phyloP scores from a whole-genome alignment of 176 grass and related monocot species.

The Urochloa ruziziensis region DNA sequence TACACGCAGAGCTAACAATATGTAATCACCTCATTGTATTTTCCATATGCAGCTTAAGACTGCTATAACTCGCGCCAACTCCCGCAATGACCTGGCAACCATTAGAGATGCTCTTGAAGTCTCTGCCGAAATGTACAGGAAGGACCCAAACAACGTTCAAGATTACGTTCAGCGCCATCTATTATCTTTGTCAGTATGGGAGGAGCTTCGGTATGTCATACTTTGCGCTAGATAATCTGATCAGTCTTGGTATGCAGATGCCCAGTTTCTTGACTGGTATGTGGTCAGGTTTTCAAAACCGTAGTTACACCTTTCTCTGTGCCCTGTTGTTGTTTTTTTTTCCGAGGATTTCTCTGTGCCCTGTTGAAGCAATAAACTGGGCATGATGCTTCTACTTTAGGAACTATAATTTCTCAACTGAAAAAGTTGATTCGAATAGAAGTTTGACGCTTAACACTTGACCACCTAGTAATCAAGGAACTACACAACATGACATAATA shows the following conservation, averaged over 20 bases:
- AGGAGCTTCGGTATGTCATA: slow-evolving; percentile 83
- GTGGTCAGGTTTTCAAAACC: background rate
- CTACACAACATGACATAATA: background rate
- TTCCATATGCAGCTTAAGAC: slow-evolving; percentile 74
- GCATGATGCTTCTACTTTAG: background rate
- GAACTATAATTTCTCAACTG: background rate
- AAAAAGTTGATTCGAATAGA: slow-evolving; percentile 16
- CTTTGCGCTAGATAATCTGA: background rate
- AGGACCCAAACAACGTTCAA: slow-evolving; percentile 97
- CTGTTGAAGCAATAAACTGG: background rate
- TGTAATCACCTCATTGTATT: slow-evolving; percentile 21
- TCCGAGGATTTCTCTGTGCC: background rate
- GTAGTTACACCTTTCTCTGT: background rate
- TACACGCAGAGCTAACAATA: background rate
- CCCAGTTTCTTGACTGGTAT: background rate
- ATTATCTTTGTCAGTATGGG: slow-evolving; percentile 91
- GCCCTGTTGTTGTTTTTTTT: no score
- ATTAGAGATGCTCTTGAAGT: slow-evolving; percentile 99
- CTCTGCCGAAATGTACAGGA: slow-evolving; percentile 96
- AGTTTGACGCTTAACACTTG: slow-evolving; percentile 10
- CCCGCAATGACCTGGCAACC: slow-evolving; percentile 76
- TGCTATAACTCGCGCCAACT: slow-evolving; percentile 78
- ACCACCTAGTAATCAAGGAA: background rate
- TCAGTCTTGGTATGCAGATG: background rate
- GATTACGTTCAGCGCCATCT: slow-evolving; percentile 98